phyloP scores from a whole-genome alignment of 208 protist genomes.

The Borovskyia barvae region DNA sequence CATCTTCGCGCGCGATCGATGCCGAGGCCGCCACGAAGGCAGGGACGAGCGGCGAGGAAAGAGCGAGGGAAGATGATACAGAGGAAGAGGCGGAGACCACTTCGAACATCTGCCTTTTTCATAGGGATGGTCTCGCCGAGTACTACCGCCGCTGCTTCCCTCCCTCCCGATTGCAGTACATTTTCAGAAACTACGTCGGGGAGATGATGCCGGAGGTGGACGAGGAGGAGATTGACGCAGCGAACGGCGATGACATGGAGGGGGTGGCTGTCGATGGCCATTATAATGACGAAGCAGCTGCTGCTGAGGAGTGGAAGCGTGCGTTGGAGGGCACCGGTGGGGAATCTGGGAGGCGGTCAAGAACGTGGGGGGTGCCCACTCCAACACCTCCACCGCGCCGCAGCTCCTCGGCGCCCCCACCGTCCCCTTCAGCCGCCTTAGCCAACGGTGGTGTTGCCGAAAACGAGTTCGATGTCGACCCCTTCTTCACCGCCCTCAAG shows the following conservation, averaged over 20 bases:
- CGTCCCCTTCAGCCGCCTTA: not conserved
- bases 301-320: constrained; percentile 3
- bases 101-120: constrained; percentile 10
- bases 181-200: constrained; percentile 13
- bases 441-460: not conserved
- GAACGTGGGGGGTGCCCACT: constrained; percentile 1
- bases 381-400: not conserved
- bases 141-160: constrained; percentile 19
- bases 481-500: not conserved
- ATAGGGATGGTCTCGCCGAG: not conserved
- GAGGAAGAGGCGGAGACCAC: not conserved
- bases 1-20: too few species aligned
- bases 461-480: not conserved
- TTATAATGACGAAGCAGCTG: not conserved
- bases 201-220: constrained; percentile 9
- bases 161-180: constrained; percentile 3
- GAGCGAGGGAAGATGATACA: not conserved
- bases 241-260: not conserved
- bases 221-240: not conserved
- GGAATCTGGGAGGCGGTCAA: not conserved
- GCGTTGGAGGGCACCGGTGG: not conserved
- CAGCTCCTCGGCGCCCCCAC: not conserved
- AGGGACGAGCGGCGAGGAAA: not conserved
- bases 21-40: not conserved
- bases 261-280: not conserved